Evolutionary conservation across 2,329 filamentous ascomycete species (phyloP).

Genomic region (Cladosporium sp.): DNA sequence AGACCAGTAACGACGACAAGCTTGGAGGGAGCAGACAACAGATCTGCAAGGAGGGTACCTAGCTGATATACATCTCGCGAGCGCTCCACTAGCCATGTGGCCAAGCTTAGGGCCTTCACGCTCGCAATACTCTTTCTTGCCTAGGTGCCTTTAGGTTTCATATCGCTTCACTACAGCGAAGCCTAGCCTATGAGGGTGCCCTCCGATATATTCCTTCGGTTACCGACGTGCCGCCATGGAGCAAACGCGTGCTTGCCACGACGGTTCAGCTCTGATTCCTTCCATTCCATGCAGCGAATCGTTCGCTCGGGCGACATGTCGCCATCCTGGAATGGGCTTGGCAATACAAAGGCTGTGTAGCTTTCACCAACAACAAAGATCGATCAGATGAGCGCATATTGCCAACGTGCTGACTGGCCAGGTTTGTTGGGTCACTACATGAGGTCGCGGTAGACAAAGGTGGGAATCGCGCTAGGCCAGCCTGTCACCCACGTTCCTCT

Average conservation of each 20-base stretch:
- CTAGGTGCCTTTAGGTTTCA: conserved; percentile 5
- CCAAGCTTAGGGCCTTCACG: not conserved
- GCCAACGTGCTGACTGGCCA: not conserved
- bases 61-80: not conserved
- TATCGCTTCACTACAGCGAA: conserved; percentile 10
- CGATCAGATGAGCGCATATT: not conserved
- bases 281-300: not conserved
- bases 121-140: not conserved
- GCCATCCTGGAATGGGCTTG: not conserved
- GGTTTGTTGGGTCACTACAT: not conserved
- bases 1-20: not conserved
- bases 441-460: conserved; percentile 5
- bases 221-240: not conserved
- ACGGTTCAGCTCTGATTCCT: not conserved
- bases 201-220: not conserved
- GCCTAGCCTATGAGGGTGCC: not conserved
- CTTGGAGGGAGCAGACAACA: not conserved
- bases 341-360: not conserved
- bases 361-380: not conserved
- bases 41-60: not conserved
- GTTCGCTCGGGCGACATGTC: not conserved
- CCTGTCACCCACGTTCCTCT: not conserved
- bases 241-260: not conserved
- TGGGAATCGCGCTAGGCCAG: not conserved
- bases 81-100: not conserved